Evolutionary conservation across 768 basidiomycete genomes (phyloP), one percentile per base, ranked within the genome.

Genomic region (Scleroderma bovista): DNA sequence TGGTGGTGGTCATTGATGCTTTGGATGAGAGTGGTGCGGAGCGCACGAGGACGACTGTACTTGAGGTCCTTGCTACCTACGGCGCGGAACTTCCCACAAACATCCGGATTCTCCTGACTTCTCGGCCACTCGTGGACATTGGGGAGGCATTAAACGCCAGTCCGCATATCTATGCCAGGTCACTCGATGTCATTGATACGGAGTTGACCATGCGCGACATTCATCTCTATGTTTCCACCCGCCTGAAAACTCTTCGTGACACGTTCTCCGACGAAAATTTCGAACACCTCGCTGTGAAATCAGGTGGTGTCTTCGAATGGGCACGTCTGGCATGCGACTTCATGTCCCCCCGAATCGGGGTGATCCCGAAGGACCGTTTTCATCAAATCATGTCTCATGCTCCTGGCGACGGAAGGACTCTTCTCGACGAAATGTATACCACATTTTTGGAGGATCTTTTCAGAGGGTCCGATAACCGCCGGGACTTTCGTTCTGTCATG

Each of bases 1-100:
- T 63, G 3, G n/a, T n/a, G n/a, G 51, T 63, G 12, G 50, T 66
- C 38, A 57, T 65, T 17, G 65, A 67, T 39, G 64, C 48, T 2
- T 33, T 63, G 22, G 57, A 60, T 20, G 58, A 54, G 41, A 57
- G 54, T 37, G 51, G 49, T 11, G 17, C 7, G 11, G 39, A 40
- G 15, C 4, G 4, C 13, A 36, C 13, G 6, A 5, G 34, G n/a
- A 13, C 6, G n/a, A 5, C 6, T n/a, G 13, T 40, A 6, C 10
- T 40, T 11, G 19, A 19, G 5, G 17, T 12, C 20, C 6, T 40
- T 3, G 20, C 39, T 10, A 19, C 39, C 17, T 4, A 40, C 13
- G n/a, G 9, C 3, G 39, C 39, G 12, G 20, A 17, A 13, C 17
- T 40, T 11, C 39, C 39, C 20, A 5, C 34, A 15, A 19, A 22